phyloP scores from a whole-genome alignment of 805 yeast species.

The Candida ortonii region DNA sequence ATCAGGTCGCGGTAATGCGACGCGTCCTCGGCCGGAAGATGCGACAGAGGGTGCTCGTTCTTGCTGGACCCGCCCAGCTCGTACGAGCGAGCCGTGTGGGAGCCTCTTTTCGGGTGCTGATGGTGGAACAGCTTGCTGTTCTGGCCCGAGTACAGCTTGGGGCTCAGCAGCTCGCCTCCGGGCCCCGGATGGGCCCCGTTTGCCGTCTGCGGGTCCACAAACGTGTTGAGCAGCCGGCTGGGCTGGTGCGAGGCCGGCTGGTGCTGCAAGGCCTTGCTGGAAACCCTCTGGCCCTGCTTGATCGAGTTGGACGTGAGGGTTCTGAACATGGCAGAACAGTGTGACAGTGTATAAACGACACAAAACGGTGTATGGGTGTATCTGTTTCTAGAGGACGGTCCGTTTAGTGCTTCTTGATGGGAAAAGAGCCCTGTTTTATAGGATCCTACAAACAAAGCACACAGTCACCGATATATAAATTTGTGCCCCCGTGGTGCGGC shows the following conservation, averaged over 20 bases:
- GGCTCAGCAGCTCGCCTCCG: no score
- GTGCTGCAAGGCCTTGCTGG: slow-evolving; percentile 33
- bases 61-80: slow-evolving; percentile 9
- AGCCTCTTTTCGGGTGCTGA: slow-evolving; percentile 12
- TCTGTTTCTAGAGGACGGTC: no score
- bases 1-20: slow-evolving; percentile 45
- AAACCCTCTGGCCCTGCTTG: slow-evolving; percentile 33
- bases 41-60: slow-evolving; percentile 8
- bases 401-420: no score
- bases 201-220: slow-evolving; percentile 21
- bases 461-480: no score
- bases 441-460: no score
- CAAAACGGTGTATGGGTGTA: no score
- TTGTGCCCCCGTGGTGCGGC: no score
- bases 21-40: slow-evolving; percentile 30
- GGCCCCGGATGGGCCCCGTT: slow-evolving; percentile 4
- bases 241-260: slow-evolving; percentile 26
- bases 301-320: slow-evolving; percentile 28
- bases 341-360: no score
- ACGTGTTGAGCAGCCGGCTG: slow-evolving; percentile 21
- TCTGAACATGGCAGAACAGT: no score
- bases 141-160: slow-evolving; percentile 8
- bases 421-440: no score
- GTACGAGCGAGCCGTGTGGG: slow-evolving; percentile 10
- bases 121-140: slow-evolving; percentile 5